Percentiles rank a stretch among this genome's conserved stretches.
phyloP scores from a whole-genome alignment of 2,329 filamentous ascomycete genomes.

The Colletotrichum cuscutae region DNA sequence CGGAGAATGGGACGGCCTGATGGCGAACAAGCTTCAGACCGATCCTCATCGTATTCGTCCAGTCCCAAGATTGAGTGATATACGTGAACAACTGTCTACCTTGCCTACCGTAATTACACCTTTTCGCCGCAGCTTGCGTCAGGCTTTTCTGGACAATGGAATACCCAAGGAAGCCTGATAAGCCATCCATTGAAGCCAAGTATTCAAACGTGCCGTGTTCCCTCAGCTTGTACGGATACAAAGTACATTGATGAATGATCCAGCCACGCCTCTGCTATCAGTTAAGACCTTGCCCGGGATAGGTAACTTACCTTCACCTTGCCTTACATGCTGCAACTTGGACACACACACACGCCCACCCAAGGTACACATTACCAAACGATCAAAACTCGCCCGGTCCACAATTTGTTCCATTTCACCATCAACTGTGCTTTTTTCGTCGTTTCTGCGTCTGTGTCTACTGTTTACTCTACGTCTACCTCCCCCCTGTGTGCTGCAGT shows the following conservation, averaged over 20 bases:
- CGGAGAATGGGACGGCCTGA: constrained; percentile 1
- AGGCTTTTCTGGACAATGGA: not conserved
- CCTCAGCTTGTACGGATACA: not conserved
- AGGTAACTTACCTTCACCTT: not conserved
- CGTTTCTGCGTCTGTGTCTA: constrained; percentile 18
- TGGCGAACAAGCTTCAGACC: constrained; percentile 13
- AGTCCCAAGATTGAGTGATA: not conserved
- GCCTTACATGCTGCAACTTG: constrained; percentile 9
- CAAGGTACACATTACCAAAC: constrained; percentile 8
- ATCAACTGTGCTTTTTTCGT: constrained; percentile 10
- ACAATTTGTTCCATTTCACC: constrained; percentile 18
- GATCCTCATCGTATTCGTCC: constrained; percentile 6
- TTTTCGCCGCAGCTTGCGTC: constrained; percentile 20
- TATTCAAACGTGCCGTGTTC: constrained; percentile 3
- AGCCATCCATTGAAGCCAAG: not conserved
- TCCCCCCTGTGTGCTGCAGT: not conserved
- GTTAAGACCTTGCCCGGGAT: not conserved
- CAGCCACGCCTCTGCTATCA: not conserved
- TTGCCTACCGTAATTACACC: not conserved
- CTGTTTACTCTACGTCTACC: not conserved
- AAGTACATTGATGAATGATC: not conserved
- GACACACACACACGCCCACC: constrained; percentile 2
- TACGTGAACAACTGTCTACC: too few species aligned
- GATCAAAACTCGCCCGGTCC: constrained; percentile 23
- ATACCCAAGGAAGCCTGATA: not conserved